phyloP scores from a whole-genome alignment of 1,139 yeast species.

The Ogataea hybrid region DNA sequence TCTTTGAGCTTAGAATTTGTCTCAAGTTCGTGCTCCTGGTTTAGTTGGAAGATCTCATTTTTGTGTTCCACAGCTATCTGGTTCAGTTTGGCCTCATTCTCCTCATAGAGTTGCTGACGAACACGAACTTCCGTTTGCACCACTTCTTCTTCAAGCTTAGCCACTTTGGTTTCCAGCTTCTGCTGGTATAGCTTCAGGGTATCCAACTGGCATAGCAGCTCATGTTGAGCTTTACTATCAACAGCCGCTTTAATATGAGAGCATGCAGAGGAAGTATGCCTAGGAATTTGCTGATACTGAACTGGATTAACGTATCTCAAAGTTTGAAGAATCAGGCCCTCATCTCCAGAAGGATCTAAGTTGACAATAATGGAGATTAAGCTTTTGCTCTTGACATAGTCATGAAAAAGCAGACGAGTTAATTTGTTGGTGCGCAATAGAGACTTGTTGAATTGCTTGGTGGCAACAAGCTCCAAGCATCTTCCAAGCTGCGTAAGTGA shows the following conservation, averaged over 20 bases:
- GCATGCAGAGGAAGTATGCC: conserved; percentile 16
- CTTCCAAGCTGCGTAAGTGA: conserved; percentile 48
- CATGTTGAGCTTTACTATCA: conserved; percentile 14
- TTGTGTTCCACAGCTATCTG: conserved; percentile 19
- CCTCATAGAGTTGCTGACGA: conserved; percentile 24
- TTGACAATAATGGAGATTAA: conserved; percentile 45
- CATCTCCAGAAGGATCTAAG: conserved; percentile 65
- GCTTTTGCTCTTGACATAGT: conserved; percentile 37
- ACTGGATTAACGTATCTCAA: conserved; percentile 39
- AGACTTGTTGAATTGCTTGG: conserved; percentile 36
- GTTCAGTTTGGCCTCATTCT: conserved; percentile 22
- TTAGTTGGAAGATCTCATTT: conserved; percentile 19
- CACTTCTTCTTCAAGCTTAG: conserved; percentile 20
- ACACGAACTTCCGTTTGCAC: conserved; percentile 22
- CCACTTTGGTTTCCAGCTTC: conserved; percentile 19
- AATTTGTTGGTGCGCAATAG: conserved; percentile 45
- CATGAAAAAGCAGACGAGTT: conserved; percentile 45
- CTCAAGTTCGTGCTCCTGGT: conserved; percentile 8
- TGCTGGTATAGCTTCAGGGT: conserved; percentile 19
- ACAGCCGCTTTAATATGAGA: conserved; percentile 4
- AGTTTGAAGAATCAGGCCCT: conserved; percentile 45
- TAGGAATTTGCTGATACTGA: conserved; percentile 26
- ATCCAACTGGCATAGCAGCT: conserved; percentile 23
- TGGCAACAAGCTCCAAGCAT: conserved; percentile 39
- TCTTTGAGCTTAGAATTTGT: conserved; percentile 25